Evolutionary conservation across 495 filamentous ascomycete genomes (phyloP).

Genomic region (Podospora appendiculata): DNA sequence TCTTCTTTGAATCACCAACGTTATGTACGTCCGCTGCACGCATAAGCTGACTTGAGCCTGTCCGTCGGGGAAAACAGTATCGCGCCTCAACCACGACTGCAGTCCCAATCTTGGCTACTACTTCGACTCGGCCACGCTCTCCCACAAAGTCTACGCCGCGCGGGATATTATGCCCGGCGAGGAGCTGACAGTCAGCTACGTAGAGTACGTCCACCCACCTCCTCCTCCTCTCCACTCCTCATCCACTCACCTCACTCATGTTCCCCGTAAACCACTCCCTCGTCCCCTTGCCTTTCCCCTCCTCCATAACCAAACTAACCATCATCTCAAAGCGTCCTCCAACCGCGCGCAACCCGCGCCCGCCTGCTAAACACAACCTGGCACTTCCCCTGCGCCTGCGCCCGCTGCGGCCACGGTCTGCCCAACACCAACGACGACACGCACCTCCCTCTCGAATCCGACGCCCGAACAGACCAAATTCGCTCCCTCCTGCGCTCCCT

Average conservation of each 20-base stretch:
- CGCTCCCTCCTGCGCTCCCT: slow-evolving; percentile 18
- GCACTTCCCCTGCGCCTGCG: slow-evolving; percentile 28
- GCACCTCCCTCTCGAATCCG: slow-evolving; percentile 22
- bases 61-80: slow-evolving; percentile 14
- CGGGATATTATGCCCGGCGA: slow-evolving; percentile 21
- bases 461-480: slow-evolving; percentile 19
- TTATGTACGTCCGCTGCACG: too few relatives aligned
- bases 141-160: slow-evolving; percentile 22
- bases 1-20: too few relatives aligned
- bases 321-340: slow-evolving; percentile 18
- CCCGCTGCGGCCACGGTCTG: slow-evolving; percentile 14
- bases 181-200: slow-evolving; percentile 24
- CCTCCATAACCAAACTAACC: not conserved
- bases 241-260: not conserved
- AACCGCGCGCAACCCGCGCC: slow-evolving; percentile 14
- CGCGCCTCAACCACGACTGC: slow-evolving; percentile 30
- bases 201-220: slow-evolving; percentile 18
- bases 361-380: slow-evolving; percentile 19
- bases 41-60: too few relatives aligned
- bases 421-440: not conserved
- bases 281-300: too few relatives aligned
- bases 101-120: slow-evolving; percentile 28
- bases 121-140: slow-evolving; percentile 23
- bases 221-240: not conserved
- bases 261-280: too few relatives aligned